phyloP scores from a whole-genome alignment of 83 land plant species.

The Picea abies region DNA sequence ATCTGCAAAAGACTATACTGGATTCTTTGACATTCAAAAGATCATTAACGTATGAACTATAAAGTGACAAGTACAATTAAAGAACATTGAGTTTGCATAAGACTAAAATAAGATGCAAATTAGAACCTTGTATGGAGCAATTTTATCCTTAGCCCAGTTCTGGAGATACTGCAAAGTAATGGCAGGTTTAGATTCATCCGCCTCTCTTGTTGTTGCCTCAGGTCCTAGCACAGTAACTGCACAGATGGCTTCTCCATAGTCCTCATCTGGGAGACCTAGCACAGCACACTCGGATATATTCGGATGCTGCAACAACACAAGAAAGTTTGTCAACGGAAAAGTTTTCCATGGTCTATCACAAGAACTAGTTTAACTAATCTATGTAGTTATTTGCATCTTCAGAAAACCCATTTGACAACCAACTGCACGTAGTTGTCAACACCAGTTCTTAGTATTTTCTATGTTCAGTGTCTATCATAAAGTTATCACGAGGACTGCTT shows the following conservation, averaged over 20 bases:
- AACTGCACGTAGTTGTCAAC: not conserved
- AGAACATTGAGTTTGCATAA: too few relatives aligned
- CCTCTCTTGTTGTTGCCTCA: slow-evolving; percentile 38
- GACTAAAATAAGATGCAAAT: not conserved
- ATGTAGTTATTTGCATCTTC: not conserved
- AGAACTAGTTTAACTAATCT: not conserved
- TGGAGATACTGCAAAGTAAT: slow-evolving; percentile 68
- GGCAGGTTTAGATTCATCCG: slow-evolving; percentile 50
- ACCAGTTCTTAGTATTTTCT: too few relatives aligned
- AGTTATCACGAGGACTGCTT: too few relatives aligned
- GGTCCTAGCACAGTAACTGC: slow-evolving; percentile 68
- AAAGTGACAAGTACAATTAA: too few relatives aligned
- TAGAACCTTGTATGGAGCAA: slow-evolving; percentile 97
- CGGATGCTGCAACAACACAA: slow-evolving; percentile 73
- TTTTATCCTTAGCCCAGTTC: slow-evolving; percentile 85
- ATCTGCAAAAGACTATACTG: not conserved
- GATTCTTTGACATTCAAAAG: too few relatives aligned
- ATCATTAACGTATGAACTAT: too few relatives aligned
- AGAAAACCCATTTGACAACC: not conserved
- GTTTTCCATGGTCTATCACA: not conserved
- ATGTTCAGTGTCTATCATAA: too few relatives aligned
- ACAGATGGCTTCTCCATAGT: slow-evolving; percentile 85
- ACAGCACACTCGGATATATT: slow-evolving; percentile 87
- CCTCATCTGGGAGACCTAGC: slow-evolving; percentile 85
- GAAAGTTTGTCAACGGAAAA: not conserved